Base-by-base conservation (phyloP, 176 grass and related monocot species). In the Oryza nivara region DNA sequence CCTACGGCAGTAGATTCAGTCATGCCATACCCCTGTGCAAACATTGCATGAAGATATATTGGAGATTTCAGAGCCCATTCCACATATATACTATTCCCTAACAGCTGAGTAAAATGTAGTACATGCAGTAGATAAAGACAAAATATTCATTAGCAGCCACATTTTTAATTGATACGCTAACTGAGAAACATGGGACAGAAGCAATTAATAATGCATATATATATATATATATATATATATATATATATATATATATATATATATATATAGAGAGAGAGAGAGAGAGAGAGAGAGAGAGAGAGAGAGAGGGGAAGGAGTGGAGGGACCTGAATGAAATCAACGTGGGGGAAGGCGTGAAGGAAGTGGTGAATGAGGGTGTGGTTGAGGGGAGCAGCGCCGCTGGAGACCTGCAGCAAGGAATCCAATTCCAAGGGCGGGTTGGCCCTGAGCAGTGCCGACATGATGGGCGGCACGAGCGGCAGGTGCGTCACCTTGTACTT, bases 1-100 rank as follows among this genome's bases (percentile, higher is more conserved):
- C 87, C 95, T 61, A 95, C 91, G 32, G 95, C 95, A 71, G 95
- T 89, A 49, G 95, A 90, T 85, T 98, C 95, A 3, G 95, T 98
- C 95, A 95, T 90, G 72, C 95, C 95, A 36, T 98, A 98, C 43
- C 95, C 95, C 95, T 98, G 89, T 58, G 52, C 22, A 71, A 88
- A 80, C 13, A 89, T 79, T 25, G n/a, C 44, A 22, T 11, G 15
- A 76, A 63, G 16, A 22, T 73, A 15, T 36, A 36, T 36, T 36
- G 19, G 52, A 19, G 52, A 6, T 56, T 56, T 56, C 52, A 56
- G 52, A 56, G 15, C 49, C 2, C 14, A 48, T 48, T 48, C 46
- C 3, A 51, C 48, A 38, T 38, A 38, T 38, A 38, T 28, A 28
- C 28, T 36, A 16, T 52, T 52, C 49, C 49, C 49, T 52, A 52